Conservation (phyloP, 768 basidiomycete species). For the Boletus sp. region DNA sequence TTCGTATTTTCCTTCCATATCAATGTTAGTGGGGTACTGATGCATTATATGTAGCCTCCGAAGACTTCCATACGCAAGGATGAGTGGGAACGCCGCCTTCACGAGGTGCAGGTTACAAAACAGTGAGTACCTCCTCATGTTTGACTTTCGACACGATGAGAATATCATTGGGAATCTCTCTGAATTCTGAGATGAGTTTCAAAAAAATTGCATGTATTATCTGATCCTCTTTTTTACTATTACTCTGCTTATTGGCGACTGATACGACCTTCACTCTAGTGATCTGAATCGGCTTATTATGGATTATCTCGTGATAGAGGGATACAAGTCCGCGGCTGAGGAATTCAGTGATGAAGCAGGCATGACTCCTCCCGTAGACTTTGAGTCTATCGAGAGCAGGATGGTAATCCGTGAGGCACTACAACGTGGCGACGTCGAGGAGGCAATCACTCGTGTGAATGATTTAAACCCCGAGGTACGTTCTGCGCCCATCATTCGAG, state of each 20-base stretch:
- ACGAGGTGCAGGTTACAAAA: conserved; percentile 83
- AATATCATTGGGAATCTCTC: conserved; percentile 99
- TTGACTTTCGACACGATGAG: conserved; percentile 51
- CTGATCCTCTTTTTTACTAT: conserved; percentile 51
- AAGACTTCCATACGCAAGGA: conserved; percentile 67
- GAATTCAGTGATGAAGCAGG: conserved; percentile 91
- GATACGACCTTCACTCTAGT: conserved; percentile 44
- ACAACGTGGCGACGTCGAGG: conserved; percentile 91
- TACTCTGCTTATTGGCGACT: conserved; percentile 13
- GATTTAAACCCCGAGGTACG: conserved; percentile 97
- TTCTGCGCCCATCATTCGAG: conserved; percentile 12
- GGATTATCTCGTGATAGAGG: conserved; percentile 97
- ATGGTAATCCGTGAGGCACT: conserved; percentile 94
- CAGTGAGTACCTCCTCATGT: conserved; percentile 59
- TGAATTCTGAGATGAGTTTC: conserved; percentile 68
- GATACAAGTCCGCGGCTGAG: conserved; percentile 94
- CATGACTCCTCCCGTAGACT: conserved; percentile 74
- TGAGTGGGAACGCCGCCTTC: conserved; percentile 84
- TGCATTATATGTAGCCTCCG: conserved; percentile 35
- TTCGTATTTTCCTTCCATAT: conserved; percentile 20
- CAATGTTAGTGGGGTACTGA: conserved; percentile 1
- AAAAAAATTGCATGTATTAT: conserved; percentile 86
- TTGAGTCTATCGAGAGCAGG: conserved; percentile 88
- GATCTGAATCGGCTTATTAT: conserved; percentile 93
- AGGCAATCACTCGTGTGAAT: conserved; percentile 93